Evolutionary conservation across 1,284 basidiomycete species (phyloP).

Genomic region (Papiliotrema flavescens): DNA sequence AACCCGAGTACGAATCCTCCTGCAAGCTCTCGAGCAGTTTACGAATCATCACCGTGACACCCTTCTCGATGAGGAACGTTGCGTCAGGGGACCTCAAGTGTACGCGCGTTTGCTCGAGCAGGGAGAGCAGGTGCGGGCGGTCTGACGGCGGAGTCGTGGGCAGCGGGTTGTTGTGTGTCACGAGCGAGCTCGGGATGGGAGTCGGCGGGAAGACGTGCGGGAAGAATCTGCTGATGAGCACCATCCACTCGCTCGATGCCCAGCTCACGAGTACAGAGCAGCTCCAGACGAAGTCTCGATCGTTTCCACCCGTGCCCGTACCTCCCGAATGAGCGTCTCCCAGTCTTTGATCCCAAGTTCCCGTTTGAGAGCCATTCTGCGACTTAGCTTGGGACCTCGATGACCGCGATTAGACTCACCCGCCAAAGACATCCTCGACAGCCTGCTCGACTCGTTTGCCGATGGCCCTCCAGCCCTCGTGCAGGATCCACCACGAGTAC

Average conservation of each 20-base stretch:
- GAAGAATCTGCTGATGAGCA: constrained; percentile 30
- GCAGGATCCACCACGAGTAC: constrained; percentile 48
- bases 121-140: constrained; percentile 26
- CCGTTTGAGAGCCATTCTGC: constrained; percentile 42
- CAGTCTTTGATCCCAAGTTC: constrained; percentile 39
- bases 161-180: constrained; percentile 5
- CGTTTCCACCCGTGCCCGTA: constrained; percentile 39
- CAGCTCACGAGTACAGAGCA: constrained; percentile 29
- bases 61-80: constrained; percentile 37
- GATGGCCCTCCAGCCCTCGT: constrained; percentile 45
- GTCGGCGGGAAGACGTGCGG: constrained; percentile 36
- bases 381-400: neutral
- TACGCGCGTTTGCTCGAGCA: constrained; percentile 34
- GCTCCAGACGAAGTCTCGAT: neutral
- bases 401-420: constrained; percentile 16
- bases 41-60: constrained; percentile 31
- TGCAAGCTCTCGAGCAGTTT: constrained; percentile 23
- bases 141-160: constrained; percentile 7
- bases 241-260: neutral
- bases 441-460: constrained; percentile 31
- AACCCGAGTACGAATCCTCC: constrained; percentile 22
- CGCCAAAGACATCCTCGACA: constrained; percentile 40
- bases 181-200: constrained; percentile 10
- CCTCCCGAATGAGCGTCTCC: constrained; percentile 35
- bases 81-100: constrained; percentile 42